These are phyloP conservation scores for Zygosaccharomyces gambellarensis DNA, from an alignment of 805 yeast genomes.

Conservation along the genomic window DNA sequence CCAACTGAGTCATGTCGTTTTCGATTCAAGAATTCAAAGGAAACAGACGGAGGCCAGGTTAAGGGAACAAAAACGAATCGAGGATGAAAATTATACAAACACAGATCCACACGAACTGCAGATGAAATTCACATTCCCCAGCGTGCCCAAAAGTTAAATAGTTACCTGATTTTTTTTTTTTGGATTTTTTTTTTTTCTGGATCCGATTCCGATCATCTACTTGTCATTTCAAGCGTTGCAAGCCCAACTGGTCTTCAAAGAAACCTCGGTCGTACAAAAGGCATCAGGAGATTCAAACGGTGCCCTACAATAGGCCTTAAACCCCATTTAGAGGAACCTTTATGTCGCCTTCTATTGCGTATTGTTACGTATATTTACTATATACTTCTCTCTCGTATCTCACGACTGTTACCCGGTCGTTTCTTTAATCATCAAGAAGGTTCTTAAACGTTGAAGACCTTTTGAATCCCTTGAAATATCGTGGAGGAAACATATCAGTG, in stretches of 20 bases:
- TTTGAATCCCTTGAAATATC: not conserved
- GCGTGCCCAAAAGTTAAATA: slow-evolving; percentile 18
- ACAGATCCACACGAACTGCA: slow-evolving; percentile 29
- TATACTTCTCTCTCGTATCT: not conserved
- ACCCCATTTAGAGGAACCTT: not conserved
- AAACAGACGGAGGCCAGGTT: slow-evolving; percentile 11
- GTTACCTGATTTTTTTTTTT: not conserved
- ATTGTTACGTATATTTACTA: not conserved
- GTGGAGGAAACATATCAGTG: not conserved
- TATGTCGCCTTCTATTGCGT: no score
- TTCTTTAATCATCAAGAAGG: not conserved
- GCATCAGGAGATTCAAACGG: not conserved
- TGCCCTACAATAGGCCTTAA: not conserved
- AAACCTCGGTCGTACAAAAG: not conserved
- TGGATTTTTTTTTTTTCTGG: not conserved
- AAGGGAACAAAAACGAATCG: slow-evolving; percentile 14
- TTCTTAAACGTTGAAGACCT: not conserved
- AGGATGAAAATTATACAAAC: slow-evolving; percentile 27
- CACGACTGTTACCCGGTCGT: not conserved
- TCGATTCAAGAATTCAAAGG: slow-evolving; percentile 21
- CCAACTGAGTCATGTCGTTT: slow-evolving; percentile 22
- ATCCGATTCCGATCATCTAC: not conserved
- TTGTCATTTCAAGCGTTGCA: no score
- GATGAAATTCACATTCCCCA: slow-evolving; percentile 25
- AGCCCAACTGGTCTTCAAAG: no score